phyloP scores from a whole-genome alignment of 208 protist species.

The Naegleria fowleri region DNA sequence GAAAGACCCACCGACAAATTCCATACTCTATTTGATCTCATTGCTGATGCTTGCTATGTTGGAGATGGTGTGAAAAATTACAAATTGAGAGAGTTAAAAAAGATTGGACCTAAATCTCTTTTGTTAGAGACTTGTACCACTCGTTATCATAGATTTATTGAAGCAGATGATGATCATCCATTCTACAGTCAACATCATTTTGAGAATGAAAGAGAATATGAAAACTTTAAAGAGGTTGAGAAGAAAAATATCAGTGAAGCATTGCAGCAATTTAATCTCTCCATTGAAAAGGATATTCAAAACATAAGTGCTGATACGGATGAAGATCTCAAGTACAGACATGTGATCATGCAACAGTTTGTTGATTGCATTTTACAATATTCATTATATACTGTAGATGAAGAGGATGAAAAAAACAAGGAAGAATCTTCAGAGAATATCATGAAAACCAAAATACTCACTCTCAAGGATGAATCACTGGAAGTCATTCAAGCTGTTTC shows the following conservation, averaged over 20 bases:
- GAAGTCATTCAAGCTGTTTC: background rate
- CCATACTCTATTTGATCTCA: background rate
- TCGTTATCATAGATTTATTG: background rate
- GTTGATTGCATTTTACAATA: background rate
- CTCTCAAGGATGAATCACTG: background rate
- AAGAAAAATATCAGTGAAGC: background rate
- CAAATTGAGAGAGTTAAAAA: constrained; percentile 16
- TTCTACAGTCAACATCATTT: background rate
- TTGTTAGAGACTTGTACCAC: background rate
- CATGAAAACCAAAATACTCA: background rate
- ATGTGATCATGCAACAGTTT: background rate
- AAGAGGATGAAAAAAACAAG: background rate
- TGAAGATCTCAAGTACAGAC: background rate
- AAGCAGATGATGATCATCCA: background rate
- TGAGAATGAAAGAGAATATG: background rate
- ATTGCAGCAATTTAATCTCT: background rate
- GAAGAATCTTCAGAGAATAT: background rate
- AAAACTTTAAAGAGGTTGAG: background rate
- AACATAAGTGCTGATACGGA: background rate
- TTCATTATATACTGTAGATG: background rate
- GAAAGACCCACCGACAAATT: background rate
- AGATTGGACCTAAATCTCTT: background rate
- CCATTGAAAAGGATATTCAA: background rate
- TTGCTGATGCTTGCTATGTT: background rate
- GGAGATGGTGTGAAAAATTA: background rate